phyloP scores from a whole-genome alignment of 306 rosid species.

The Cicer bijugum region DNA sequence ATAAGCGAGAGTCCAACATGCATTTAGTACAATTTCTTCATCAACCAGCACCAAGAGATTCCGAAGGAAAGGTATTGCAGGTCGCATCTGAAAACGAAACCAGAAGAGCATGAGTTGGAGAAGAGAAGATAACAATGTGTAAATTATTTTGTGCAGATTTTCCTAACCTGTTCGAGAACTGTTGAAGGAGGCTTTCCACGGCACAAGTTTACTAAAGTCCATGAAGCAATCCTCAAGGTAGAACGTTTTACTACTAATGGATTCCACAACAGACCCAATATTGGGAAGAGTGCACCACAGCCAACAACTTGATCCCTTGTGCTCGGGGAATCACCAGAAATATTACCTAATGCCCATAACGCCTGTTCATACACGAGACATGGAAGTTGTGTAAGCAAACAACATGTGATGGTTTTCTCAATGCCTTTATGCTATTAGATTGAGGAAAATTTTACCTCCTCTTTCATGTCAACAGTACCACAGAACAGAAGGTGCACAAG shows the following conservation, averaged over 20 bases:
- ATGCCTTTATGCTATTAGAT: background rate
- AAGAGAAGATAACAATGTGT: conserved; percentile 4
- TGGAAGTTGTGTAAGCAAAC: background rate
- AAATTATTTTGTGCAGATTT: background rate
- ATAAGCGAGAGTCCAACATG: background rate
- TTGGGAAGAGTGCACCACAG: background rate
- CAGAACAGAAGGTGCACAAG: background rate
- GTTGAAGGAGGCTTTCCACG: background rate
- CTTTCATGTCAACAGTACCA: background rate
- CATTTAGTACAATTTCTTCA: background rate
- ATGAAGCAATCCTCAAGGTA: background rate
- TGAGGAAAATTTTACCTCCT: background rate
- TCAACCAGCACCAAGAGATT: background rate
- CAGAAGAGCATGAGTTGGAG: background rate
- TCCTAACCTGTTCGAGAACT: background rate
- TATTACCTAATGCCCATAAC: conserved; percentile 2
- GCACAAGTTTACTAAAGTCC: background rate
- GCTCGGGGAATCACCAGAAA: background rate
- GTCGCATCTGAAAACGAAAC: background rate
- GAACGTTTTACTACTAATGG: background rate
- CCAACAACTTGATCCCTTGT: background rate
- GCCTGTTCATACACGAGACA: background rate
- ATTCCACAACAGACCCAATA: background rate
- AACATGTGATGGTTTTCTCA: background rate
- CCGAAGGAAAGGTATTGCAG: background rate